Evolutionary conservation across 768 basidiomycete genomes (phyloP).

Genomic region (Lepiota venenata): DNA sequence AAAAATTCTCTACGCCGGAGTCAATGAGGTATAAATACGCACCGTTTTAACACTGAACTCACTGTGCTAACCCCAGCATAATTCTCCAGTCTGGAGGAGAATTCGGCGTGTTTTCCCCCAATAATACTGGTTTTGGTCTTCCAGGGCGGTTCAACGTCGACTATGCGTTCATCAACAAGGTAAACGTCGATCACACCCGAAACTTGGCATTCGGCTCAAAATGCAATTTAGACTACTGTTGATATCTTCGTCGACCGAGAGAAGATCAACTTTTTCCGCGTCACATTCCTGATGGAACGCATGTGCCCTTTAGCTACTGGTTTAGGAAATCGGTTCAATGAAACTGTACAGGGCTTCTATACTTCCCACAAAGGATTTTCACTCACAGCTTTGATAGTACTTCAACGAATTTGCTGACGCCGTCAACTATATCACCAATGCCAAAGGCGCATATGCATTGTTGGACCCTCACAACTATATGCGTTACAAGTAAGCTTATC

Average conservation of each 20-base stretch:
- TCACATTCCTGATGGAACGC: conserved; percentile 46
- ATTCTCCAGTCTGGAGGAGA: conserved; percentile 39
- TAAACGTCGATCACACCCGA: conserved; percentile 7
- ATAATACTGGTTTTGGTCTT: conserved; percentile 34
- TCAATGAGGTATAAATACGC: conserved; percentile 34
- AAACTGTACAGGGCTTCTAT: conserved; percentile 30
- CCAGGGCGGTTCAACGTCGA: conserved; percentile 41
- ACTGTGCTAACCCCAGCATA: neutral
- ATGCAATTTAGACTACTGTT: conserved; percentile 31
- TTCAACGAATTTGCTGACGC: conserved; percentile 41
- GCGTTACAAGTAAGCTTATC: conserved; percentile 41
- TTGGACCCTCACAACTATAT: conserved; percentile 48
- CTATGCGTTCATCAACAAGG: conserved; percentile 47
- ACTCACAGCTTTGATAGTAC: conserved; percentile 25
- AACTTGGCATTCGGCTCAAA: neutral
- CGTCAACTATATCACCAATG: conserved; percentile 37
- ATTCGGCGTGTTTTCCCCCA: conserved; percentile 38
- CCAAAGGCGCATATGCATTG: conserved; percentile 39
- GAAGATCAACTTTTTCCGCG: conserved; percentile 46
- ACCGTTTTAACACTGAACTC: neutral
- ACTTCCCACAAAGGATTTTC: neutral
- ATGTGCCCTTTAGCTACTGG: conserved; percentile 37
- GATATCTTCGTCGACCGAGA: conserved; percentile 46
- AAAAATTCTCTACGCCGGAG: conserved; percentile 41
- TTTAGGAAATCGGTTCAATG: conserved; percentile 40